Evolutionary conservation across 805 yeast species (phyloP).

Genomic region (Wickerhamiella alocasiicola): DNA sequence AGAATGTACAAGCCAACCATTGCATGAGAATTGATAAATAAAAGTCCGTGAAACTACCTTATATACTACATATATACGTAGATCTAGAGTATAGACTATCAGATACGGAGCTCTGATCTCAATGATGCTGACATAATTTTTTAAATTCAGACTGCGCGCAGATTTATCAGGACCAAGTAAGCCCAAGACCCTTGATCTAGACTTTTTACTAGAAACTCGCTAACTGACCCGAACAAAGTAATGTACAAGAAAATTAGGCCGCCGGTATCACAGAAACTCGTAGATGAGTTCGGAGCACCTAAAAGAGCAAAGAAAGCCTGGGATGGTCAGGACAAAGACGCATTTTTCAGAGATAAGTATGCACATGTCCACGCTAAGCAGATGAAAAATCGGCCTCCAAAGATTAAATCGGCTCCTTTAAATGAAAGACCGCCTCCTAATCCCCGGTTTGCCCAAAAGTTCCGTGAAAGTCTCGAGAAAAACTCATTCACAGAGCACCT

Average conservation of each 20-base stretch:
- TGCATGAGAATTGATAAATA: too few relatives aligned
- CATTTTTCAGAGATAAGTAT: slow-evolving; percentile 47
- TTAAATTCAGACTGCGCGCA: too few relatives aligned
- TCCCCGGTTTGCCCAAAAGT: slow-evolving; percentile 14
- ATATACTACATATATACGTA: too few relatives aligned
- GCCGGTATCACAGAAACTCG: not conserved
- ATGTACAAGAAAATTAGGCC: slow-evolving; percentile 8
- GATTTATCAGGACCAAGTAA: too few relatives aligned
- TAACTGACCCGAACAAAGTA: not conserved
- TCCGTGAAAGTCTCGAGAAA: slow-evolving; percentile 6
- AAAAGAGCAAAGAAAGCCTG: slow-evolving; percentile 43
- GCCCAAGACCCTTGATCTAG: too few relatives aligned
- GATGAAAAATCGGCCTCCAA: slow-evolving; percentile 19
- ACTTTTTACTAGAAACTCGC: too few relatives aligned
- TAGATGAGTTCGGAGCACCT: slow-evolving; percentile 14
- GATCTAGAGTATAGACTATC: too few relatives aligned
- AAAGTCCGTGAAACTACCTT: too few relatives aligned
- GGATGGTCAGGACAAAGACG: slow-evolving; percentile 56
- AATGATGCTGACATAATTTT: too few relatives aligned
- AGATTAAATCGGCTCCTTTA: slow-evolving; percentile 1
- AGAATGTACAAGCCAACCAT: too few relatives aligned
- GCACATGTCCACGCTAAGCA: slow-evolving; percentile 54
- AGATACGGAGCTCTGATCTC: too few relatives aligned
- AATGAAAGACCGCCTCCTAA: slow-evolving; percentile 8
- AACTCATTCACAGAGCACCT: slow-evolving; percentile 52